Conservation (phyloP, 2,329 filamentous ascomycete genomes). For the Teratosphaeria zuluensis region DNA sequence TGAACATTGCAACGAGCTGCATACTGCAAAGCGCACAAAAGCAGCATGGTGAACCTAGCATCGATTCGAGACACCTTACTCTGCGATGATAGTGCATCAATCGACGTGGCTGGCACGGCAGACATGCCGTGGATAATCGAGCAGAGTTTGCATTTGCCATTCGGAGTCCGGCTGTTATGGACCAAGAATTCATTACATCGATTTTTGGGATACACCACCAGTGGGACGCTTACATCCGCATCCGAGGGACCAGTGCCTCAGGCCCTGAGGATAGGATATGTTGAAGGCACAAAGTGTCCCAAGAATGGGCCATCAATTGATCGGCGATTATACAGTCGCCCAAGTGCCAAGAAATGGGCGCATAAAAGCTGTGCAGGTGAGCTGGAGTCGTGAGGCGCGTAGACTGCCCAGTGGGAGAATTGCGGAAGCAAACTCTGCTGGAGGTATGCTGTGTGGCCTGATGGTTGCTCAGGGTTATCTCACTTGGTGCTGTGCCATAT, state of each 20-base stretch:
- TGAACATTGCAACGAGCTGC: not conserved
- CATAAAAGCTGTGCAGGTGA: not conserved
- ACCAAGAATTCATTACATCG: not conserved
- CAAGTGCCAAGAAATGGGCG: not conserved
- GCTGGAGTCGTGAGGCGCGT: not conserved
- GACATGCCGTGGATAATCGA: not conserved
- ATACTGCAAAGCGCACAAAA: not conserved
- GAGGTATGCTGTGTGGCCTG: not conserved
- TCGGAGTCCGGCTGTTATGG: not conserved
- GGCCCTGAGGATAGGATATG: not conserved
- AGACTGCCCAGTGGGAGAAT: not conserved
- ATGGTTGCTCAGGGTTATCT: not conserved
- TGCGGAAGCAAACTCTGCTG: not conserved
- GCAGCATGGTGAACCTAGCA: not conserved
- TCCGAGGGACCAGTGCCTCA: not conserved
- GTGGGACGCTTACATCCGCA: not conserved
- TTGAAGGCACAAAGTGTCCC: not conserved
- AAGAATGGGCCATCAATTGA: not conserved
- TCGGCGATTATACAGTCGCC: not conserved
- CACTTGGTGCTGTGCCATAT: not conserved
- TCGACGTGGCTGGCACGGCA: not conserved
- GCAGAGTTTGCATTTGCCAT: not conserved
- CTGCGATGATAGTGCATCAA: not conserved
- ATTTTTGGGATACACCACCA: not conserved
- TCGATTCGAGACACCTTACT: not conserved